Evolutionary conservation across 345 rosid genomes (phyloP).

Genomic region (Corchorus olitorius): DNA sequence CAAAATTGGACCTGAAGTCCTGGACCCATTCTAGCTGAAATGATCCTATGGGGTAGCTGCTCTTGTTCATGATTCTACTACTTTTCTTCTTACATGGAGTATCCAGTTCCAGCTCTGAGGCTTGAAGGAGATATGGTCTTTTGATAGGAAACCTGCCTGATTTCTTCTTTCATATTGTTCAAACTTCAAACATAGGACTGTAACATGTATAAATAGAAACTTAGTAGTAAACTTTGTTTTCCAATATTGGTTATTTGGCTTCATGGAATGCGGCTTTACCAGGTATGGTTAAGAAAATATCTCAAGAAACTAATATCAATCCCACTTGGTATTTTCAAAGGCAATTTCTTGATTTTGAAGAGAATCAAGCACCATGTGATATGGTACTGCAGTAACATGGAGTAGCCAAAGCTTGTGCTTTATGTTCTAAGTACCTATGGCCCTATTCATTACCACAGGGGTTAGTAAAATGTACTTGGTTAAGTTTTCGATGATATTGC

Average conservation of each 20-base stretch:
- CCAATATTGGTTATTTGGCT: background rate
- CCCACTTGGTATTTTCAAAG: too few relatives aligned
- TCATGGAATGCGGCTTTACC: background rate
- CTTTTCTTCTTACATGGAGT: background rate
- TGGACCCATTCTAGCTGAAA: slow-evolving; percentile 9
- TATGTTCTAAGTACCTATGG: too few relatives aligned
- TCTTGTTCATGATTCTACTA: background rate
- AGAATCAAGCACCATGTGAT: too few relatives aligned
- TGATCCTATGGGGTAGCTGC: background rate
- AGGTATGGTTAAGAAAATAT: background rate
- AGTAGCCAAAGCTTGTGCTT: too few relatives aligned
- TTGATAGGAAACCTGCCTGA: background rate
- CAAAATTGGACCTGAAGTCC: background rate
- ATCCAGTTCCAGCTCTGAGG: background rate
- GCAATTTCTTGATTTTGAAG: too few relatives aligned
- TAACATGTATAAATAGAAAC: background rate
- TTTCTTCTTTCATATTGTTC: background rate
- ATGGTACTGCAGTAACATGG: too few relatives aligned
- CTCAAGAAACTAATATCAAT: background rate
- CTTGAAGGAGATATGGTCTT: background rate
- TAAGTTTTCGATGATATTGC: too few relatives aligned
- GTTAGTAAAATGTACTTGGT: too few relatives aligned
- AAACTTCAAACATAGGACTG: background rate
- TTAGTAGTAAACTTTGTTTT: background rate
- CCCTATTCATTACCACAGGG: too few relatives aligned